Evolutionary conservation across 768 basidiomycete genomes (phyloP).

Genomic region (Tricholoma sp.): DNA sequence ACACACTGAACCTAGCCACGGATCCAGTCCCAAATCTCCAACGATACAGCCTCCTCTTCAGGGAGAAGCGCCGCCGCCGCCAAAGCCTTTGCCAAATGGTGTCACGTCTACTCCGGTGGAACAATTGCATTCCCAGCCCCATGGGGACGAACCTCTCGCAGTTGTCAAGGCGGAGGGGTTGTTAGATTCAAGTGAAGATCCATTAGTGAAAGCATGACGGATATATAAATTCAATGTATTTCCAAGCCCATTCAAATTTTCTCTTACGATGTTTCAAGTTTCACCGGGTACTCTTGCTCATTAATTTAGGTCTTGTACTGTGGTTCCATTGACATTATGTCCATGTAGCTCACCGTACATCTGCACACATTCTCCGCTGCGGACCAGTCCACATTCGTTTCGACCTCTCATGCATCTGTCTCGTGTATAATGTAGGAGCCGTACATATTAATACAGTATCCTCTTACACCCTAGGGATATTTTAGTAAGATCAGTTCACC

Average conservation of each 20-base stretch:
- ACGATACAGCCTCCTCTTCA: slow-evolving; percentile 19
- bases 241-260: slow-evolving; percentile 12
- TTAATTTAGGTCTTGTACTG: slow-evolving; percentile 23
- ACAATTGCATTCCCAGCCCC: slow-evolving; percentile 46
- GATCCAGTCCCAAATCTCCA: background rate
- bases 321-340: slow-evolving; percentile 22
- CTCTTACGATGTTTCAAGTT: slow-evolving; percentile 13
- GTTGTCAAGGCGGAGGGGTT: slow-evolving; percentile 60
- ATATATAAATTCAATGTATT: slow-evolving; percentile 12
- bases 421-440: slow-evolving; percentile 7
- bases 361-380: slow-evolving; percentile 17
- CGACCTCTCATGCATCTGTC: slow-evolving; percentile 10
- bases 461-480: slow-evolving; percentile 10
- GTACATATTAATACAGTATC: slow-evolving; percentile 10
- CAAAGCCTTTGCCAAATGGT: slow-evolving; percentile 43
- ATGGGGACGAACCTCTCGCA: slow-evolving; percentile 49
- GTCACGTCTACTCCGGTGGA: slow-evolving; percentile 35
- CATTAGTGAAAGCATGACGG: slow-evolving; percentile 29
- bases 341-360: slow-evolving; percentile 26
- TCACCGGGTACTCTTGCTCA: slow-evolving; percentile 13
- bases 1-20: slow-evolving; percentile 12
- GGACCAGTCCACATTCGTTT: slow-evolving; percentile 15
- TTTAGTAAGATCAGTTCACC: slow-evolving; percentile 62
- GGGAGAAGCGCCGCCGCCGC: slow-evolving; percentile 44
- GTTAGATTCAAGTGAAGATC: slow-evolving; percentile 60